These are phyloP conservation scores for Crassisporium funariophilum DNA, from an alignment of 768 basidiomycete genomes.

Conservation along the genomic window DNA sequence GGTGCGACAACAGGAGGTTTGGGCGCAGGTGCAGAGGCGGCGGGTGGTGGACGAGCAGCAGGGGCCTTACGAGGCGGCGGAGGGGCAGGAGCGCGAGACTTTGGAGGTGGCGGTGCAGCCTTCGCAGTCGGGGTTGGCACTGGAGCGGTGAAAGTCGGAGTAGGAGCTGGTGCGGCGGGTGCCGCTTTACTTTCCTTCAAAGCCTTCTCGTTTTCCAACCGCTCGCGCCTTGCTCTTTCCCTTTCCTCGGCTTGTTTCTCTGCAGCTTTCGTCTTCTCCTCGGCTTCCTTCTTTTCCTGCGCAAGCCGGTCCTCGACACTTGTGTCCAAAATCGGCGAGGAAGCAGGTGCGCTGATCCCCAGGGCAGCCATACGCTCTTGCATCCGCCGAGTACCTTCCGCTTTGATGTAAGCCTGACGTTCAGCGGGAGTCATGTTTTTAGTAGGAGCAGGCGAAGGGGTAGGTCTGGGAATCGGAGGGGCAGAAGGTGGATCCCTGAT, in stretches of 20 bases:
- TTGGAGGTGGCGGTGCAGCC: conserved; percentile 31
- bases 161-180: conserved; percentile 32
- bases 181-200: conserved; percentile 49
- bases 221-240: conserved; percentile 68
- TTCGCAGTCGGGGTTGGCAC: conserved; percentile 28
- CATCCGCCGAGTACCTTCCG: conserved; percentile 80
- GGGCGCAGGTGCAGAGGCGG: conserved; percentile 22
- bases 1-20: conserved; percentile 25
- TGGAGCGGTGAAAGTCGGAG: conserved; percentile 33
- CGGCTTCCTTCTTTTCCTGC: conserved; percentile 88
- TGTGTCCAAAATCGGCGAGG: conserved; percentile 63
- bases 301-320: conserved; percentile 83
- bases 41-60: conserved; percentile 31
- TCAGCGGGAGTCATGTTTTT: conserved; percentile 88
- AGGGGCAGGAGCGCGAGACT: conserved; percentile 36
- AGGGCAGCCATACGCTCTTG: conserved; percentile 85
- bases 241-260: conserved; percentile 83
- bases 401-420: conserved; percentile 72
- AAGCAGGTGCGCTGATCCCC: conserved; percentile 61
- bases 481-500: conserved; percentile 49
- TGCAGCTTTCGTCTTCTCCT: conserved; percentile 76
- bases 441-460: conserved; percentile 54
- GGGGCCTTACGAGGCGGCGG: conserved; percentile 46
- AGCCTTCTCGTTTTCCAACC: conserved; percentile 76
- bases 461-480: conserved; percentile 50